Percentiles rank a stretch among this genome's conserved stretches.
These are phyloP conservation scores for Aspergillus fischeri DNA, from an alignment of 2,329 filamentous ascomycete genomes.

Conservation along the genomic window DNA sequence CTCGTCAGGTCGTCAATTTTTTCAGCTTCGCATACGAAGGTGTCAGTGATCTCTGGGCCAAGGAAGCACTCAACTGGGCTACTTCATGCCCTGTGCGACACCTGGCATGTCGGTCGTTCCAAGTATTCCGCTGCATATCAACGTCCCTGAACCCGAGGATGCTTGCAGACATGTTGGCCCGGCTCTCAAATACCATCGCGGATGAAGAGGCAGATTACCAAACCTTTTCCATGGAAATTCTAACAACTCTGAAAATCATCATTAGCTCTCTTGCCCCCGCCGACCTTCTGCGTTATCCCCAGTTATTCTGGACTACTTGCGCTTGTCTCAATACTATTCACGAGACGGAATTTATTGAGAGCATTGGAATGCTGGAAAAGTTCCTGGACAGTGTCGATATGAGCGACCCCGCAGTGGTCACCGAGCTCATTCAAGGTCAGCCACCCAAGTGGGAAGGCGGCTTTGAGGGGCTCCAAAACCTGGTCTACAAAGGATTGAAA, in stretches of 20 bases:
- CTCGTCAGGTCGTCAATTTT: conserved; percentile 74
- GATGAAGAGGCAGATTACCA: conserved; percentile 93
- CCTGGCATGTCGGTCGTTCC: conserved; percentile 92
- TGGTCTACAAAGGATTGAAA: conserved; percentile 87
- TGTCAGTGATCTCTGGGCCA: conserved; percentile 87
- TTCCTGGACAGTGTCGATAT: conserved; percentile 82
- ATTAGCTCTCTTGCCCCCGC: conserved; percentile 77
- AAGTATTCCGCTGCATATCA: conserved; percentile 91
- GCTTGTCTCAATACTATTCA: conserved; percentile 96
- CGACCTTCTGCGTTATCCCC: conserved; percentile 82
- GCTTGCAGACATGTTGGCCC: conserved; percentile 93
- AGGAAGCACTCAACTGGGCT: conserved; percentile 87
- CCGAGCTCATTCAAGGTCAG: conserved; percentile 69
- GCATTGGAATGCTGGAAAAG: conserved; percentile 83
- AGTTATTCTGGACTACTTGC: conserved; percentile 96
- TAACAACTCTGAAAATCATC: conserved; percentile 88
- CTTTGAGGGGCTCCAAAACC: conserved; percentile 79
- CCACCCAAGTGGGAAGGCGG: conserved; percentile 83
- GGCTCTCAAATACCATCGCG: conserved; percentile 93
- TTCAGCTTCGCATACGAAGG: conserved; percentile 81
- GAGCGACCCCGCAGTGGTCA: conserved; percentile 62
- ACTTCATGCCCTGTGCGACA: conserved; percentile 95
- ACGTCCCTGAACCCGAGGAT: conserved; percentile 87
- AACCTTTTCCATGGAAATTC: conserved; percentile 95
- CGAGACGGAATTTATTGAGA: conserved; percentile 89